Base-by-base conservation (phyloP, 805 yeast genomes). In the Candida gorgasii region DNA sequence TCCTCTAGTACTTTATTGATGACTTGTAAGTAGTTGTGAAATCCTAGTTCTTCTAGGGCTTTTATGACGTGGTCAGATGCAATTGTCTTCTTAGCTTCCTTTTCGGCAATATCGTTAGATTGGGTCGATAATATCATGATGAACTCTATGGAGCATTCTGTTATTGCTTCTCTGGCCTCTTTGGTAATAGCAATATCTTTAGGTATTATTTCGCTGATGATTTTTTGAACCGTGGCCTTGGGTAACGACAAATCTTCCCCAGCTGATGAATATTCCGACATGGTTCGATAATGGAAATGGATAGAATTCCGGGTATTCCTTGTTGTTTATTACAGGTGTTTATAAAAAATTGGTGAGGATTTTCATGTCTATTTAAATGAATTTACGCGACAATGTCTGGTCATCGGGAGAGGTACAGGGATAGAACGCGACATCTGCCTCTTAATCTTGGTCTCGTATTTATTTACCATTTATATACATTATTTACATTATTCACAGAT, bases 91-190 rank as follows among this genome's bases (percentile, higher is more conserved):
- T 93, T 93, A 41, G 95, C 82, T 60, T 93, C 99, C 54, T 85
- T 86, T 54, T 93, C 98, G 1, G 98, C 98, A 51, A 93, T 89
- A 48, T 93, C 98, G 55, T 92, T 90, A 43, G 92, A 84, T 65
- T 89, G 96, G 2, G 96, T 88, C 8, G 97, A 86, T 32, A 92
- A 70, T 45, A 92, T 88, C 95, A 93, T 92, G 46, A 93, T 84
- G 61, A 93, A 92, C 65, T 89, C 97, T 43, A 93, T 89, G 55
- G 97, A 89, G 62, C 97, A 92, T 59, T 93, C 97, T 33, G 95
- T 92, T 34, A 93, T 78, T 33, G 96, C 93, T 57, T 92, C 98
- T 44, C 97, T 74, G 2, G 97, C 95, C 51, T 93, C 98, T 52
- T 90, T 86, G 30, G 96, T 81, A 53, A 92, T 89, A 5, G 90